Conservation (phyloP, 2,329 filamentous ascomycete genomes). For the Fusarium sublunatum region DNA sequence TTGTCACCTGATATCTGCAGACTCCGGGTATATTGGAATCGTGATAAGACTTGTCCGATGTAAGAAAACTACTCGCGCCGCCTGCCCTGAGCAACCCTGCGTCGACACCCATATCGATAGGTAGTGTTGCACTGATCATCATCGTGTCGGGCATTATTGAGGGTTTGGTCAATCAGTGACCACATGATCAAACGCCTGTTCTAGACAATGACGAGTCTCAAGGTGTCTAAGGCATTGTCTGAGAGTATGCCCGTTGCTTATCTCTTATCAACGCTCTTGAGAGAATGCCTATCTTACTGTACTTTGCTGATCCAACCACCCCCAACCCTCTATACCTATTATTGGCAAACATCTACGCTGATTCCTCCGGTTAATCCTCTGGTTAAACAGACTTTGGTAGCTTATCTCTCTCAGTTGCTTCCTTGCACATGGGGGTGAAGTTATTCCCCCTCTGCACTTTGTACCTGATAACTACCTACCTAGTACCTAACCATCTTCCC, state of each 20-base stretch:
- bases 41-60: neutral
- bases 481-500: slow-evolving; percentile 3
- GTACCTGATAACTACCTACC: slow-evolving; percentile 9
- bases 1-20: slow-evolving; percentile 3
- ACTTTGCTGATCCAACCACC: slow-evolving; percentile 20
- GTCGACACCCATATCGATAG: neutral
- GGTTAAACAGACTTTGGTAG: slow-evolving; percentile 28
- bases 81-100: slow-evolving; percentile 13
- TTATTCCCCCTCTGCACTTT: slow-evolving; percentile 18
- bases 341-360: neutral
- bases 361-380: neutral
- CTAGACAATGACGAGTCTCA: neutral
- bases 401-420: slow-evolving; percentile 22
- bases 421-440: slow-evolving; percentile 1
- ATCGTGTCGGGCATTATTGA: neutral
- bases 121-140: neutral
- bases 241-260: neutral
- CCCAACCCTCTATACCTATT: slow-evolving; percentile 10
- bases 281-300: slow-evolving; percentile 1
- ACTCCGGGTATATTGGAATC: neutral
- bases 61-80: neutral
- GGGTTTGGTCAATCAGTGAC: neutral
- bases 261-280: slow-evolving; percentile 9
- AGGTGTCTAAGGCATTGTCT: neutral
- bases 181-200: neutral